These are phyloP conservation scores for Aureobasidium pullulans DNA, from an alignment of 2,329 filamentous ascomycete genomes.

Conservation along the genomic window DNA sequence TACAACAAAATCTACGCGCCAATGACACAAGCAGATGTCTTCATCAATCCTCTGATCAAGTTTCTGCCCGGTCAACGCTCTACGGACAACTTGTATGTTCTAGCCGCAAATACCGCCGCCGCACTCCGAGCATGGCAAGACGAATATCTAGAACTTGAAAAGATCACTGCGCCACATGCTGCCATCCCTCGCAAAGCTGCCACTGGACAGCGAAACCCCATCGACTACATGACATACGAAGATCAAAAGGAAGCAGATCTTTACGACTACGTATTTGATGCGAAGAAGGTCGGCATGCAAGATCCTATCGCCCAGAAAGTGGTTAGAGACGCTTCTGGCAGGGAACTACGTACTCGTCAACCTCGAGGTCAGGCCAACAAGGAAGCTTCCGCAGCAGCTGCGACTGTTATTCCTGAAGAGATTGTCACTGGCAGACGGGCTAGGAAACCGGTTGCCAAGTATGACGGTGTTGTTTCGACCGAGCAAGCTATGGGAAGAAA, in stretches of 20 bases:
- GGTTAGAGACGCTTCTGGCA: constrained; percentile 37
- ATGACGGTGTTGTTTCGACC: constrained; percentile 16
- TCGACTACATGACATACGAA: constrained; percentile 44
- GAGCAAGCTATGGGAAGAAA: constrained; percentile 12
- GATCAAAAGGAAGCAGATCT: constrained; percentile 55
- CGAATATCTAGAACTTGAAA: constrained; percentile 51
- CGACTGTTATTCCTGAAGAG: constrained; percentile 20
- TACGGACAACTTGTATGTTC: constrained; percentile 46
- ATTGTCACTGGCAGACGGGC: constrained; percentile 14
- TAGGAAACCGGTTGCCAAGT: constrained; percentile 16
- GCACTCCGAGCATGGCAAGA: constrained; percentile 51
- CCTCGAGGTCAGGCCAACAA: constrained; percentile 25
- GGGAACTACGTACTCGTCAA: constrained; percentile 40
- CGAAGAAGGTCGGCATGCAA: constrained; percentile 45
- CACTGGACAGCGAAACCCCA: constrained; percentile 40
- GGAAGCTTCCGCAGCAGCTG: constrained; percentile 24
- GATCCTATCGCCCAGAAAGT: constrained; percentile 49
- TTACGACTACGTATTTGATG: constrained; percentile 53
- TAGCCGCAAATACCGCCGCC: constrained; percentile 47
- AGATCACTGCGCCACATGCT: constrained; percentile 44
- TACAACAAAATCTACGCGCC: constrained; percentile 34
- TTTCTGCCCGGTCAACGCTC: constrained; percentile 36
- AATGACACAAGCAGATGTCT: constrained; percentile 35
- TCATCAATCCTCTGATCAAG: constrained; percentile 38
- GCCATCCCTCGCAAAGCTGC: constrained; percentile 45